Conservation (phyloP, 106 monocot genomes). For the Apostasia ramifera region DNA sequence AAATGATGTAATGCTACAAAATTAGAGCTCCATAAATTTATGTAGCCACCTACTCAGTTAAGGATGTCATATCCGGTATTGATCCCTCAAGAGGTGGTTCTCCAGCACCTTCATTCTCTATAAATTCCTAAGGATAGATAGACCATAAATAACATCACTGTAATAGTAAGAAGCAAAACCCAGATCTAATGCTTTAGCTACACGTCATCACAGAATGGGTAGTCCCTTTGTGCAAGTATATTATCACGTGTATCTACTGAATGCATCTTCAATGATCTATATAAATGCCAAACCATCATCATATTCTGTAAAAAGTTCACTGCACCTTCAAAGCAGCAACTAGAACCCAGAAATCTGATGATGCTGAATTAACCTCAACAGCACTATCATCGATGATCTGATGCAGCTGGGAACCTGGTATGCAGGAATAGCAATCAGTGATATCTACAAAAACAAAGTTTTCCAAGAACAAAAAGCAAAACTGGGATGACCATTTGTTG, state of each 20-base stretch:
- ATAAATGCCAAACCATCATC: neutral
- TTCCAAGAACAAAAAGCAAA: neutral
- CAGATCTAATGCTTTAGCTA: too few relatives aligned
- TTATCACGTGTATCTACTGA: too few relatives aligned
- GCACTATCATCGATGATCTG: slow-evolving; percentile 70
- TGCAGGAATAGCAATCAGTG: neutral
- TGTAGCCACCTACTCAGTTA: slow-evolving; percentile 69
- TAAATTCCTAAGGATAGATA: slow-evolving; percentile 53
- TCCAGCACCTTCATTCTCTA: slow-evolving; percentile 80
- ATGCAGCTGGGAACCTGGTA: slow-evolving; percentile 62
- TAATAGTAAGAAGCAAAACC: too few relatives aligned
- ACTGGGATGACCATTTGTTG: neutral
- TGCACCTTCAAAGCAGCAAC: slow-evolving; percentile 93
- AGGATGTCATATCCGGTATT: slow-evolving; percentile 99
- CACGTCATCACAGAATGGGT: too few relatives aligned
- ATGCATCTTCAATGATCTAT: neutral
- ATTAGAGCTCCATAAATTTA: neutral
- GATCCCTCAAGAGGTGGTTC: slow-evolving; percentile 98
- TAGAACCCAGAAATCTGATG: slow-evolving; percentile 90
- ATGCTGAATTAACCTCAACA: slow-evolving; percentile 61
- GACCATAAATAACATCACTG: too few relatives aligned
- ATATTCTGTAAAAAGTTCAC: neutral
- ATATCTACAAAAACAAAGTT: neutral
- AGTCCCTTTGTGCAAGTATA: too few relatives aligned
- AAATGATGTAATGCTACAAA: slow-evolving; percentile 7